These are phyloP conservation scores for Bombardia bombarda DNA, from an alignment of 495 filamentous ascomycete genomes.

Conservation along the genomic window DNA sequence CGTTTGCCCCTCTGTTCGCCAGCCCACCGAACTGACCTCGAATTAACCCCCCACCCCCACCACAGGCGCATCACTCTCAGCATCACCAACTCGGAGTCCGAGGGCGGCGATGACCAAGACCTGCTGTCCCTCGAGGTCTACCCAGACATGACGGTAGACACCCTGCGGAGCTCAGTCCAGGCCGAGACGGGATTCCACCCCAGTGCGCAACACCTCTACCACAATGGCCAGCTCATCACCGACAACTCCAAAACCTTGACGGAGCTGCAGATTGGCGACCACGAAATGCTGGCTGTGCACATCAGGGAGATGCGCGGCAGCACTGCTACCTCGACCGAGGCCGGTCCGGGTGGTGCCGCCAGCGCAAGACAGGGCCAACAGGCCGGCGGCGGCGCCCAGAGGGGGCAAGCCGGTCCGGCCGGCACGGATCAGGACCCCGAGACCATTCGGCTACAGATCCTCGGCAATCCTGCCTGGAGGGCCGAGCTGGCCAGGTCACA, in stretches of 20 bases:
- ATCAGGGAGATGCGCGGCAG: slow-evolving; percentile 49
- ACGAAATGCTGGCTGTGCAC: slow-evolving; percentile 87
- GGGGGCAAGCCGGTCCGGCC: slow-evolving; percentile 1
- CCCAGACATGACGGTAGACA: slow-evolving; percentile 73
- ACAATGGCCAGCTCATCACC: slow-evolving; percentile 75
- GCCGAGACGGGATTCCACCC: slow-evolving; percentile 46
- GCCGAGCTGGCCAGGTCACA: slow-evolving; percentile 58
- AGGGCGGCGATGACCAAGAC: slow-evolving; percentile 57
- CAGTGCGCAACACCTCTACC: slow-evolving; percentile 65
- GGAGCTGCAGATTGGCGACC: slow-evolving; percentile 74
- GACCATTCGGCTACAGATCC: slow-evolving; percentile 67
- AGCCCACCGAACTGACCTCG: background rate
- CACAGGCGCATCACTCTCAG: slow-evolving; percentile 43
- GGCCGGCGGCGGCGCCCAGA: slow-evolving; percentile 11
- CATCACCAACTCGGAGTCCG: slow-evolving; percentile 70
- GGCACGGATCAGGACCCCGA: slow-evolving; percentile 58
- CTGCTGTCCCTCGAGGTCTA: slow-evolving; percentile 79
- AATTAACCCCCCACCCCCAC: no score
- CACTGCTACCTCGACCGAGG: slow-evolving; percentile 25
- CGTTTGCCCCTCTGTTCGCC: no score
- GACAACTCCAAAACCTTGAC: slow-evolving; percentile 73
- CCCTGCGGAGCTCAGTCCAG: slow-evolving; percentile 76
- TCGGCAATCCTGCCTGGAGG: slow-evolving; percentile 68
- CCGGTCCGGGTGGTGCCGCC: background rate
- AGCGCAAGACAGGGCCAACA: background rate